Percentiles rank a stretch among this genome's conserved stretches.
phyloP scores from a whole-genome alignment of 306 rosid species.

The Trifolium subterraneum region DNA sequence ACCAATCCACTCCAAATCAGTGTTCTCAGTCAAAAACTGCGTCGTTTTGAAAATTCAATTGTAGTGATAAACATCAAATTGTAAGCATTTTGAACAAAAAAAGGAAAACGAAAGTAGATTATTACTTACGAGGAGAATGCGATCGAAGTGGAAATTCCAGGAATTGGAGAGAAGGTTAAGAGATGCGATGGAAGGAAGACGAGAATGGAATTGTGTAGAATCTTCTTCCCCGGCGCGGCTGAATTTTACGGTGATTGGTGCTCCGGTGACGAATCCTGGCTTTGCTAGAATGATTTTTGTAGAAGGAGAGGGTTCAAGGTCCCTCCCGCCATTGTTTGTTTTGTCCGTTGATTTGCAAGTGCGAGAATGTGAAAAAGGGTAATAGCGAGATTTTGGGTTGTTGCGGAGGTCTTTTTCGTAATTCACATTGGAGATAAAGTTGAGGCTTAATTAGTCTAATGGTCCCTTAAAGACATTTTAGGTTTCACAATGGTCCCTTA shows the following conservation, averaged over 20 bases:
- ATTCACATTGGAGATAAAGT: too few relatives aligned
- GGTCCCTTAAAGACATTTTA: too few relatives aligned
- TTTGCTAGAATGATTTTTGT: conserved; percentile 86
- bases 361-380: too few relatives aligned
- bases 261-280: conserved; percentile 70
- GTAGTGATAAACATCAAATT: background rate
- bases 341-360: too few relatives aligned
- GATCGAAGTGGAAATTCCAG: conserved; percentile 89
- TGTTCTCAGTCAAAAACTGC: conserved; percentile 88
- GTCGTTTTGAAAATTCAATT: conserved; percentile 26
- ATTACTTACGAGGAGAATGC: conserved; percentile 76
- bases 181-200: conserved; percentile 81
- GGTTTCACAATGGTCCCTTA: too few relatives aligned
- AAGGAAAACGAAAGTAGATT: background rate
- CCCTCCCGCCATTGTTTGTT: conserved; percentile 48
- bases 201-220: conserved; percentile 65
- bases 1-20: conserved; percentile 92
- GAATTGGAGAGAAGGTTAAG: conserved; percentile 91
- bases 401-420: too few relatives aligned
- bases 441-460: too few relatives aligned
- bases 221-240: conserved; percentile 78
- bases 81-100: background rate
- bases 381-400: too few relatives aligned
- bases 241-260: conserved; percentile 56
- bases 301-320: conserved; percentile 59